A percentile compares a stretch with the other conserved stretches of the same genome.
Evolutionary conservation across 306 rosid genomes (phyloP).

Genomic region (Cyamopsis tetragonoloba): DNA sequence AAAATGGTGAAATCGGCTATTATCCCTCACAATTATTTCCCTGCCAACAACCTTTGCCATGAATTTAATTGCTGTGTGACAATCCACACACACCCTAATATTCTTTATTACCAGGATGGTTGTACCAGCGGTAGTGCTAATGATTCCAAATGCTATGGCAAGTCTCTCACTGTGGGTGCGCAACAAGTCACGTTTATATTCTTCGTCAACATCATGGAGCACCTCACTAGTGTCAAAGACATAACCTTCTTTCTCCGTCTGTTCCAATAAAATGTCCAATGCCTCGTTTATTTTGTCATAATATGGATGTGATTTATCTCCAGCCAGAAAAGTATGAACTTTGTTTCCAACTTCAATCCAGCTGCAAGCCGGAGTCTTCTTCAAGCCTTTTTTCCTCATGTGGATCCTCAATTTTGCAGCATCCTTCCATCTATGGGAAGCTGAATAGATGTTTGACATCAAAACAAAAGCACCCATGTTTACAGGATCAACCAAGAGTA

Average conservation of each 20-base stretch:
- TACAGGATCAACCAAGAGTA: constrained; percentile 55
- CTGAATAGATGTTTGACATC: constrained; percentile 68
- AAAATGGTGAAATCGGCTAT: constrained; percentile 87
- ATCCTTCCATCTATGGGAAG: constrained; percentile 77
- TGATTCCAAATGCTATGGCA: constrained; percentile 83
- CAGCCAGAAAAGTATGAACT: constrained; percentile 71
- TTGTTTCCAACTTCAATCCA: constrained; percentile 79
- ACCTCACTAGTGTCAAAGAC: constrained; percentile 62
- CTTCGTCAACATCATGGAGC: constrained; percentile 75
- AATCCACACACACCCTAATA: constrained; percentile 67
- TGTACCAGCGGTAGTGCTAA: constrained; percentile 70
- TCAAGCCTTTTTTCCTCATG: constrained; percentile 60
- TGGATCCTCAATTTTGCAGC: constrained; percentile 61
- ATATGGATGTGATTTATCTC: constrained; percentile 72
- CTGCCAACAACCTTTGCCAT: constrained; percentile 72
- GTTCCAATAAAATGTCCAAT: constrained; percentile 55
- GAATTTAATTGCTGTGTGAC: constrained; percentile 70
- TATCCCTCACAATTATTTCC: constrained; percentile 83
- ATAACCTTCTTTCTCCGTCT: constrained; percentile 73
- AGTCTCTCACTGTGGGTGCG: constrained; percentile 78
- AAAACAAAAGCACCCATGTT: constrained; percentile 68
- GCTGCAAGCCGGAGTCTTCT: constrained; percentile 85
- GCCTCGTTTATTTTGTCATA: constrained; percentile 58
- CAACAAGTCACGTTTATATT: constrained; percentile 57
- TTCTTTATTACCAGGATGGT: constrained; percentile 78